Conservation (phyloP, 306 rosid genomes). For the apple (Malus domestica) region ASM211411v1 NC_041800.1:26968733-26969232, state of each 20-base stretch:
- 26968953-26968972: slow-evolving; percentile 69
- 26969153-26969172: not conserved
- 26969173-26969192: not conserved
- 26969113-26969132: not conserved
- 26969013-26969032: not conserved
- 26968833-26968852: not conserved
- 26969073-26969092: not conserved
- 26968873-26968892: slow-evolving; percentile 41
- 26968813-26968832: not conserved
- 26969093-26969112: not conserved
- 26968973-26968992: not conserved
- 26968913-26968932: slow-evolving; percentile 82
- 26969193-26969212: not conserved
- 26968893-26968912: slow-evolving; percentile 66
- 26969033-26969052: not conserved
- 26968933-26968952: slow-evolving; percentile 57
- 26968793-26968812: slow-evolving; percentile 26
- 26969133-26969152: not conserved
- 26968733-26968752: slow-evolving; percentile 58
- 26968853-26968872: slow-evolving; percentile 1
- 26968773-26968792: slow-evolving; percentile 74
- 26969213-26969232: not conserved
- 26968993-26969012: not conserved
- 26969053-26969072: not conserved
- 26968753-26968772: slow-evolving; percentile 50